Conservation (phyloP, 306 rosid genomes). For the Potentilla sterilis region DNA sequence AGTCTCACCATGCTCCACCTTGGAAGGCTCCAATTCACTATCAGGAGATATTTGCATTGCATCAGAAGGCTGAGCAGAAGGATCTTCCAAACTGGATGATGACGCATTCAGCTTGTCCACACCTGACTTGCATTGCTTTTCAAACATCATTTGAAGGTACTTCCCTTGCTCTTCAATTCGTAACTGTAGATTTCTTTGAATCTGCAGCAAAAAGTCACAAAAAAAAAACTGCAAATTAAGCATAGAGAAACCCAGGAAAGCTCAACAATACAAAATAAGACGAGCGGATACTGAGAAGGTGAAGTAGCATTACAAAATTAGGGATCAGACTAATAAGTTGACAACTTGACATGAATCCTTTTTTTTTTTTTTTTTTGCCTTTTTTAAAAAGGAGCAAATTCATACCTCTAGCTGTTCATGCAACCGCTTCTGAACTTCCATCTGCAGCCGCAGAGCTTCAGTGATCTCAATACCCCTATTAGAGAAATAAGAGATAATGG, state of each 20-base stretch:
- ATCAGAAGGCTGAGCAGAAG: conserved; percentile 44
- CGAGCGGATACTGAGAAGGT: not conserved
- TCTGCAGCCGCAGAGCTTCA: conserved; percentile 96
- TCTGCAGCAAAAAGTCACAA: conserved; percentile 36
- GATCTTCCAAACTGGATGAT: conserved; percentile 38
- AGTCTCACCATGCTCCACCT: conserved; percentile 30
- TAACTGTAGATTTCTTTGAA: conserved; percentile 92
- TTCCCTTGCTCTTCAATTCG: conserved; percentile 98
- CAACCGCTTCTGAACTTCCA: conserved; percentile 97
- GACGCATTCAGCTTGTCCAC: conserved; percentile 35
- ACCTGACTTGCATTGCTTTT: conserved; percentile 65
- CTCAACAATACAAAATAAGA: not conserved
- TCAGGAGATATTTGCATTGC: conserved; percentile 40
- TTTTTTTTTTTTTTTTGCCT: not conserved
- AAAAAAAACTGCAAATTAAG: not conserved
- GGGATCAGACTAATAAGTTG: not conserved
- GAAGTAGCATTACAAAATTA: not conserved
- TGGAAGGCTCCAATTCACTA: conserved; percentile 51
- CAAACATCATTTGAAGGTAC: conserved; percentile 93
- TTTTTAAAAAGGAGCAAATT: conserved; percentile 12
- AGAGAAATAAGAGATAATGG: conserved; percentile 13
- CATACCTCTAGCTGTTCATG: conserved; percentile 98
- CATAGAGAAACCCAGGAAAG: not conserved
- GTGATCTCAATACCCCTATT: conserved; percentile 89
- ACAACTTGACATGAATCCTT: conserved; percentile 6